A percentile compares a stretch with the other conserved stretches of the same genome.
phyloP scores from a whole-genome alignment of 805 yeast species.

The Metschnikowia koreensis region DNA sequence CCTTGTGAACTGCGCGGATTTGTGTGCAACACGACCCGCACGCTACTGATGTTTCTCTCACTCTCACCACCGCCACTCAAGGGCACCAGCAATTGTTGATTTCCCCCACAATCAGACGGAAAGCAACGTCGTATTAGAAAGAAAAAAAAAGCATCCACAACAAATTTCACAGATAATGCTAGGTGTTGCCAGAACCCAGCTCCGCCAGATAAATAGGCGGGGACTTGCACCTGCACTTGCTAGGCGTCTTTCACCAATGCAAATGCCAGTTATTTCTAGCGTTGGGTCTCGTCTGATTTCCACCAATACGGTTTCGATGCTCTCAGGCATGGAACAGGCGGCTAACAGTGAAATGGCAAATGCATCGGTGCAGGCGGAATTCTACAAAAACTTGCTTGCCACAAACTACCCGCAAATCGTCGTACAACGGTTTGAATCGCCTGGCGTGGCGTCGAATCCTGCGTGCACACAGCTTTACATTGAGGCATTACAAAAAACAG shows the following conservation, averaged over 20 bases:
- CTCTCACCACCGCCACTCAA: too few species aligned
- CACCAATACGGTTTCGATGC: constrained; percentile 27
- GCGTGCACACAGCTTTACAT: constrained; percentile 78
- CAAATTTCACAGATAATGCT: neutral
- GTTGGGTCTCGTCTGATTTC: constrained; percentile 17
- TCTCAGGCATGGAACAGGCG: constrained; percentile 63
- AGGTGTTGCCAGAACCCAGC: constrained; percentile 8
- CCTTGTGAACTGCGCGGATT: constrained; percentile 1
- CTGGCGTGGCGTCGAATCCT: constrained; percentile 81
- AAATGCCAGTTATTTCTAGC: neutral
- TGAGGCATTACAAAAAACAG: constrained; percentile 76
- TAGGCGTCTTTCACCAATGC: constrained; percentile 1
- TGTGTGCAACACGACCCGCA: constrained; percentile 17
- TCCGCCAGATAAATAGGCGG: constrained; percentile 4
- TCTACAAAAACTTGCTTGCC: constrained; percentile 69
- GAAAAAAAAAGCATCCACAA: too few species aligned
- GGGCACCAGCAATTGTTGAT: too few species aligned
- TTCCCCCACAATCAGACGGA: too few species aligned
- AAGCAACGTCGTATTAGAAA: too few species aligned
- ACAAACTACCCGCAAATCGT: constrained; percentile 95
- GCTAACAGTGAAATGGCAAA: constrained; percentile 77
- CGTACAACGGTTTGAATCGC: constrained; percentile 89
- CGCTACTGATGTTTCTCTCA: too few species aligned
- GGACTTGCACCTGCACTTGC: neutral
- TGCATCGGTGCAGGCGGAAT: constrained; percentile 75